Base-by-base conservation (phyloP, 371 early-diverging fungal genomes). In the Saksenaea vasiformis region DNA sequence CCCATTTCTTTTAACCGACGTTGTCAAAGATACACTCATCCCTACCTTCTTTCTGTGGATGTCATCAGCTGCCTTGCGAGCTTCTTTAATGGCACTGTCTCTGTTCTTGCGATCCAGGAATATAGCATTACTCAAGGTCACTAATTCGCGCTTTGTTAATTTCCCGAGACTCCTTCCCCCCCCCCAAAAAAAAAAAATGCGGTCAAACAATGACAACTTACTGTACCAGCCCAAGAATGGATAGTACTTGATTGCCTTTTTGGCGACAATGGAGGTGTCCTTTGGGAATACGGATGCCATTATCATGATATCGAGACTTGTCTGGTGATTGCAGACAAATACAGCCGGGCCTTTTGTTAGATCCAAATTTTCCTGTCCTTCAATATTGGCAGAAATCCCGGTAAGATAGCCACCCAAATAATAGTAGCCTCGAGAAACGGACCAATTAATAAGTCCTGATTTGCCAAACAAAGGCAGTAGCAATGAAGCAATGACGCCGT, bases 91-190 rank as follows among this genome's bases (percentile, higher is more conserved):
- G 17, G 95, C 93, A 65, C 81, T 89, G 47, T 84, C 76, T 66
- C 86, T 85, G 79, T 95, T 95, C 62, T 87, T 87, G 54, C 98
- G 91, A 74, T 95, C 90, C 68, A 97, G 89, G 63, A 97, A 95
- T 65, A 96, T 88, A 60, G 93, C 89, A 61, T 87, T 86, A 65
- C 85, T 85, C 67, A 93, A 72, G 28, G 71, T 79, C 91, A 94
- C 91, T 89, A 74, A n/a, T n/a, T n/a, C 24, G 55, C 56, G 54
- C 15, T 24, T 37, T 38, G 8, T 54, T 7, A 28, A 19, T n/a
- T 34, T 54, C 26, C 37, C 31, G 44, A 19, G 22, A n/a, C n/a
- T n/a, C n/a, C n/a, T n/a, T n/a, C n/a, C n/a, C n/a, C n/a, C n/a
- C n/a, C n/a, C n/a, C n/a, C n/a, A n/a, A n/a, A n/a, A n/a, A n/a